A percentile compares a stretch with the other conserved stretches of the same genome.
phyloP scores from a whole-genome alignment of 2,329 filamentous ascomycete species.

The Fusarium musae region DNA sequence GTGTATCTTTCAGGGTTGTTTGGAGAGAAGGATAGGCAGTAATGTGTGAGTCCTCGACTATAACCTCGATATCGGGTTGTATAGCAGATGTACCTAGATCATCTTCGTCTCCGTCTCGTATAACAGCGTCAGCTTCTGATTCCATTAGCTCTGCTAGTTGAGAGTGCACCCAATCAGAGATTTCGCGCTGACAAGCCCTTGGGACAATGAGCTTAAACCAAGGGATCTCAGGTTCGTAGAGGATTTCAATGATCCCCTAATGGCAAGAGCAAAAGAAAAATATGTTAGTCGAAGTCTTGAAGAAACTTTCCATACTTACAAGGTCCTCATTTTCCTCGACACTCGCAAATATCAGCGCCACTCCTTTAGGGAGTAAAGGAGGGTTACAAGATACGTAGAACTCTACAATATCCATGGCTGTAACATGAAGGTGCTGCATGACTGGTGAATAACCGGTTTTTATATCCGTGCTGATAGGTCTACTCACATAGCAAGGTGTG shows the following conservation, averaged over 20 bases:
- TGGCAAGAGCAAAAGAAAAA: neutral
- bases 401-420: conserved; percentile 41
- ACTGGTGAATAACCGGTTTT: neutral
- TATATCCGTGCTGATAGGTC: neutral
- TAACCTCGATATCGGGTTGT: conserved; percentile 35
- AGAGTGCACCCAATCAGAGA: conserved; percentile 34
- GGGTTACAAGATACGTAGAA: conserved; percentile 52
- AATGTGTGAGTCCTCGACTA: conserved; percentile 30
- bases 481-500: neutral
- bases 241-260: conserved; percentile 44
- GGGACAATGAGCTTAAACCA: conserved; percentile 50
- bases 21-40: conserved; percentile 40
- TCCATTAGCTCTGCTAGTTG: conserved; percentile 36
- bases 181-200: conserved; percentile 1
- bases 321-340: neutral
- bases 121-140: conserved; percentile 26
- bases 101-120: neutral
- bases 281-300: neutral
- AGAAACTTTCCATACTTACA: conserved; percentile 20
- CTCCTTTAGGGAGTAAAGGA: conserved; percentile 47
- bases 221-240: conserved; percentile 51
- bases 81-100: neutral
- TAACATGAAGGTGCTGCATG: neutral
- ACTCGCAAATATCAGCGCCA: conserved; percentile 40
- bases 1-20: neutral